Evolutionary conservation across 371 early-diverging fungal genomes (phyloP).

Genomic region (Mucor piriformis): DNA sequence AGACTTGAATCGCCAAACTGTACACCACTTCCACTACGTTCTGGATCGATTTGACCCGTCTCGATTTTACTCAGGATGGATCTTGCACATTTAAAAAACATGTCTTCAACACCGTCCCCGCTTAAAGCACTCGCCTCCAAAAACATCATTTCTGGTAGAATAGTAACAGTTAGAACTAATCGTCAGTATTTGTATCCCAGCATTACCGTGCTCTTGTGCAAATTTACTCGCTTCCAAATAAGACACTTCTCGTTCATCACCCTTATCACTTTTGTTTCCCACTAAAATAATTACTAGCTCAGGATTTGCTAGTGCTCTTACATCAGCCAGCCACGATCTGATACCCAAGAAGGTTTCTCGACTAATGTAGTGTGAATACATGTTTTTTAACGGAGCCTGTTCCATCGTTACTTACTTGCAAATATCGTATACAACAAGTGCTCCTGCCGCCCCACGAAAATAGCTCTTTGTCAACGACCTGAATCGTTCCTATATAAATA

Average conservation of each 20-base stretch:
- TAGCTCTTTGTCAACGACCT: slow-evolving; percentile 80
- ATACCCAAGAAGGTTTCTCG: slow-evolving; percentile 62
- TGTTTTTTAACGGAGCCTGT: no score
- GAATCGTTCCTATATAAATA: slow-evolving; percentile 66
- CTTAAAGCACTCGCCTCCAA: slow-evolving; percentile 65
- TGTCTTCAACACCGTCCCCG: slow-evolving; percentile 65
- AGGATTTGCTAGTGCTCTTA: slow-evolving; percentile 65
- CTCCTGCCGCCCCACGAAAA: slow-evolving; percentile 74
- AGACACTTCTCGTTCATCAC: slow-evolving; percentile 63
- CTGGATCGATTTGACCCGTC: slow-evolving; percentile 68
- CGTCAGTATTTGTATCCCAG: no score
- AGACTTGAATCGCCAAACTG: slow-evolving; percentile 67
- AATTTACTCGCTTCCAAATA: slow-evolving; percentile 71
- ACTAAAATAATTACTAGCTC: slow-evolving; percentile 69
- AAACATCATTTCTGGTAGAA: slow-evolving; percentile 59
- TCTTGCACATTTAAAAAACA: slow-evolving; percentile 64
- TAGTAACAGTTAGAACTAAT: not conserved
- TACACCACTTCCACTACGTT: slow-evolving; percentile 64
- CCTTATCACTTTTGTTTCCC: slow-evolving; percentile 74
- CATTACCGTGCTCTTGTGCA: slow-evolving; percentile 69
- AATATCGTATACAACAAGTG: slow-evolving; percentile 69
- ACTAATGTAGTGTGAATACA: slow-evolving; percentile 23
- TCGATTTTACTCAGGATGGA: slow-evolving; percentile 65
- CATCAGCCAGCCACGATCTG: slow-evolving; percentile 68
- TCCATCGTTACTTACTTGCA: slow-evolving; percentile 69